These are phyloP conservation scores for Cercospora sojina DNA, from an alignment of 2,329 filamentous ascomycete genomes.

Conservation along the genomic window DNA sequence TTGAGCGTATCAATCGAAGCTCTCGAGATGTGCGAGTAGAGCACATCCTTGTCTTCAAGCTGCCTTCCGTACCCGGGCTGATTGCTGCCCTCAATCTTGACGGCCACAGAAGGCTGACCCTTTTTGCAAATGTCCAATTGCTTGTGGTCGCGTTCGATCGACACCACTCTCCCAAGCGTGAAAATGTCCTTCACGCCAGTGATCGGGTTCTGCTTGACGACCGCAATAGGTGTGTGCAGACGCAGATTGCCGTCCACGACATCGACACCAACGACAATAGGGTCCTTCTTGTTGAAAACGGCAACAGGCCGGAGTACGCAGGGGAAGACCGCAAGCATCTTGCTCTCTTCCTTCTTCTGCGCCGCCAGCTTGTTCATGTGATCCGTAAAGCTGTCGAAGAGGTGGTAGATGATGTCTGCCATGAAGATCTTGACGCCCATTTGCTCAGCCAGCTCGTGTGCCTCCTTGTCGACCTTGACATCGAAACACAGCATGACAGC, in stretches of 20 bases:
- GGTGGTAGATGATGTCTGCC: constrained; percentile 97
- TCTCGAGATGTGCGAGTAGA: constrained; percentile 86
- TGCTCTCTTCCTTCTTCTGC: constrained; percentile 94
- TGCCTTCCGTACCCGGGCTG: constrained; percentile 95
- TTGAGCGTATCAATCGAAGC: constrained; percentile 92
- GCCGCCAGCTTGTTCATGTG: constrained; percentile 86
- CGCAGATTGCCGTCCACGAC: constrained; percentile 85
- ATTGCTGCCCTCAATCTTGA: constrained; percentile 94
- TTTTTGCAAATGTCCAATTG: constrained; percentile 88
- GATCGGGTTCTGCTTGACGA: constrained; percentile 74
- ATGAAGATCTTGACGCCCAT: constrained; percentile 97
- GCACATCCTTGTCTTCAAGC: constrained; percentile 81
- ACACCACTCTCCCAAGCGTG: constrained; percentile 85
- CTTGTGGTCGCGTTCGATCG: constrained; percentile 98
- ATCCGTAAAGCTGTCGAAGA: constrained; percentile 94
- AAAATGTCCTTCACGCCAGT: constrained; percentile 84
- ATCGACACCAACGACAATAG: constrained; percentile 93
- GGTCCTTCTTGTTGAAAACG: constrained; percentile 97
- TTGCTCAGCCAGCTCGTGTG: constrained; percentile 84
- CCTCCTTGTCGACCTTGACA: constrained; percentile 98
- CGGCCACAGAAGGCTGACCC: constrained; percentile 91
- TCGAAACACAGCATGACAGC: constrained; percentile 99
- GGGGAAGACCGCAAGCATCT: constrained; percentile 94
- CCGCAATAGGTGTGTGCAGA: constrained; percentile 85
- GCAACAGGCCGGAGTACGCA: constrained; percentile 86